Evolutionary conservation across 2,329 filamentous ascomycete species (phyloP).

Genomic region (Aspergillus nomiae): DNA sequence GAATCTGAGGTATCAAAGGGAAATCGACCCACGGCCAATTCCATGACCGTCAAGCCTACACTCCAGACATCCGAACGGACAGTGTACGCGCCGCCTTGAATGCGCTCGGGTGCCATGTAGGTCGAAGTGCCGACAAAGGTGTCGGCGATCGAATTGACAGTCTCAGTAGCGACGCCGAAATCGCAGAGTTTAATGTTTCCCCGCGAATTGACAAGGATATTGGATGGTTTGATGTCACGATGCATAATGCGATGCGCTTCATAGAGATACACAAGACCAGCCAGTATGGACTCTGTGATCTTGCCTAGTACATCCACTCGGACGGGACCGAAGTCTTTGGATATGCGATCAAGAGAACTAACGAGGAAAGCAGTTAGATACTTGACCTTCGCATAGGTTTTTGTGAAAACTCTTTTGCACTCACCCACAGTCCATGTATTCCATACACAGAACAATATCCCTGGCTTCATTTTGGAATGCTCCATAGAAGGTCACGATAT

Average conservation of each 20-base stretch:
- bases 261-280: slow-evolving; percentile 92
- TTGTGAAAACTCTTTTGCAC: slow-evolving; percentile 36
- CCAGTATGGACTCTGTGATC: slow-evolving; percentile 93
- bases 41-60: slow-evolving; percentile 93
- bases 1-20: slow-evolving; percentile 85
- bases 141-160: slow-evolving; percentile 96
- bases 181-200: slow-evolving; percentile 97
- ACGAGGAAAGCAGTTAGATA: slow-evolving; percentile 20
- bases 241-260: slow-evolving; percentile 98
- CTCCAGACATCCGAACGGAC: slow-evolving; percentile 99
- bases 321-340: slow-evolving; percentile 90
- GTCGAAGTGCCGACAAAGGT: slow-evolving; percentile 98
- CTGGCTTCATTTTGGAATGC: slow-evolving; percentile 95
- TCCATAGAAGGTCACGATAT: slow-evolving; percentile 97
- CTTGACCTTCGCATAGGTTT: not conserved
- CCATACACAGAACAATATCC: slow-evolving; percentile 99
- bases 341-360: slow-evolving; percentile 90
- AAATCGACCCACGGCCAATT: slow-evolving; percentile 95
- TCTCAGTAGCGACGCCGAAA: slow-evolving; percentile 96
- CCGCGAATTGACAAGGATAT: slow-evolving; percentile 91
- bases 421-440: slow-evolving; percentile 99
- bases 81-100: slow-evolving; percentile 94
- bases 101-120: slow-evolving; percentile 98
- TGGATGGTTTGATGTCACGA: slow-evolving; percentile 97
- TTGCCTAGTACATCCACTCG: slow-evolving; percentile 96